Conservation (phyloP, 257 asterid genomes). For the Scutellaria minor region DNA sequence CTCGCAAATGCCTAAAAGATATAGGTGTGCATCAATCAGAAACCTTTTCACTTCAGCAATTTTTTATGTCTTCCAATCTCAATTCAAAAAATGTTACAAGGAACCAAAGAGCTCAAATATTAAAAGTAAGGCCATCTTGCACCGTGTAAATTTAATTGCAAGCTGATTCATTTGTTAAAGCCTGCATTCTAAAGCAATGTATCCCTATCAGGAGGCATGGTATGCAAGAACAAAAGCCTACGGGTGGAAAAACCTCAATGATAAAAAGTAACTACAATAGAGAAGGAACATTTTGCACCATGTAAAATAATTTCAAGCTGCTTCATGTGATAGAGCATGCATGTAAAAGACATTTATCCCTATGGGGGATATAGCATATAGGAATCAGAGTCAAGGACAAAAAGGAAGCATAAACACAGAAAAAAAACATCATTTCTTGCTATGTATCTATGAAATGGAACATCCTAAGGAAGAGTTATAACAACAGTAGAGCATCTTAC, state of each 20-base stretch:
- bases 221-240: not conserved
- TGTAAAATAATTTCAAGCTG: constrained; percentile 26
- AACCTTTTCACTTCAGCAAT: not conserved
- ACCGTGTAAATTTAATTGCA: constrained; percentile 14
- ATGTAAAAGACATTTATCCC: constrained; percentile 12
- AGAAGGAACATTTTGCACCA: constrained; percentile 23
- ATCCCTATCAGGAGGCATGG: constrained; percentile 25
- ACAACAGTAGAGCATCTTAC: constrained; percentile 49
- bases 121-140: not conserved
- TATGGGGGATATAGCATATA: constrained; percentile 19
- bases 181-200: constrained; percentile 6
- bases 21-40: constrained; percentile 15
- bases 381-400: constrained; percentile 20
- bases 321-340: constrained; percentile 13
- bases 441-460: not conserved
- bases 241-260: not conserved
- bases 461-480: constrained; percentile 12
- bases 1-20: not conserved
- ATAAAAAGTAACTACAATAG: not conserved
- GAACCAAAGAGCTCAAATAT: too few relatives aligned
- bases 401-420: constrained; percentile 25
- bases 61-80: not conserved
- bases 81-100: not conserved
- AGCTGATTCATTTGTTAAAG: constrained; percentile 28
- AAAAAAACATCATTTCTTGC: constrained; percentile 10